Evolutionary conservation across 371 early-diverging fungal genomes (phyloP).

Genomic region (Mucor sp.): DNA sequence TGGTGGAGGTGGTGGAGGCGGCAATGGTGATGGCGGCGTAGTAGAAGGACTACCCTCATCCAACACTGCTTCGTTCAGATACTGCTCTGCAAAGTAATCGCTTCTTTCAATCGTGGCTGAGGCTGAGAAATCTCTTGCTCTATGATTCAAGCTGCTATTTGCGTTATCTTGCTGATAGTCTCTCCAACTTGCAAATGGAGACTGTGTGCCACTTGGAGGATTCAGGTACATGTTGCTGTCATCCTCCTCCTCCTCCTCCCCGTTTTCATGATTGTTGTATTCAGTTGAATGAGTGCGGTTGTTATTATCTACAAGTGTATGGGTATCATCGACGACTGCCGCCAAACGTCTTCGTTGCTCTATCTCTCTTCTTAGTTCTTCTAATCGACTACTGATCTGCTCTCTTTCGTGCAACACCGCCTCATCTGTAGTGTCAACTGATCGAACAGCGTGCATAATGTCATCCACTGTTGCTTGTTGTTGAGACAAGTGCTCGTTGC

Average conservation of each 20-base stretch:
- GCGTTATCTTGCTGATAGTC: conserved; percentile 24
- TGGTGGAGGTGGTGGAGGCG: background rate
- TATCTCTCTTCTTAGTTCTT: conserved; percentile 16
- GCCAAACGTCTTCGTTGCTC: conserved; percentile 5
- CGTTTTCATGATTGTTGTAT: background rate
- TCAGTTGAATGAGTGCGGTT: background rate
- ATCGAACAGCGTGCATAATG: background rate
- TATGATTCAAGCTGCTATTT: conserved; percentile 1
- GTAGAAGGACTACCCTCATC: background rate
- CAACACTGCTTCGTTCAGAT: background rate
- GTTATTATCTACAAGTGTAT: background rate
- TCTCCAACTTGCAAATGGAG: conserved; percentile 28
- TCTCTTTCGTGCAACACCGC: conserved; percentile 2
- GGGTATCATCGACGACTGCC: background rate
- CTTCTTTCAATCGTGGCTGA: background rate
- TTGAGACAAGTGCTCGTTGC: background rate
- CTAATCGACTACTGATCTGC: conserved; percentile 6
- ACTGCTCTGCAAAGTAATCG: conserved; percentile 15
- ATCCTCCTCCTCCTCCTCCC: conserved; percentile 4
- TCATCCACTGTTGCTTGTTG: conserved; percentile 1
- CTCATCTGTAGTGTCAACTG: background rate
- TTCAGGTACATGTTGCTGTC: background rate
- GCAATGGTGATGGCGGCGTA: background rate
- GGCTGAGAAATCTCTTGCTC: conserved; percentile 10
- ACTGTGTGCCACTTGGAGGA: conserved; percentile 23